Percentiles rank a stretch among this genome's conserved stretches.
phyloP scores from a whole-genome alignment of 345 rosid genomes.

The Hypericum perforatum region DNA sequence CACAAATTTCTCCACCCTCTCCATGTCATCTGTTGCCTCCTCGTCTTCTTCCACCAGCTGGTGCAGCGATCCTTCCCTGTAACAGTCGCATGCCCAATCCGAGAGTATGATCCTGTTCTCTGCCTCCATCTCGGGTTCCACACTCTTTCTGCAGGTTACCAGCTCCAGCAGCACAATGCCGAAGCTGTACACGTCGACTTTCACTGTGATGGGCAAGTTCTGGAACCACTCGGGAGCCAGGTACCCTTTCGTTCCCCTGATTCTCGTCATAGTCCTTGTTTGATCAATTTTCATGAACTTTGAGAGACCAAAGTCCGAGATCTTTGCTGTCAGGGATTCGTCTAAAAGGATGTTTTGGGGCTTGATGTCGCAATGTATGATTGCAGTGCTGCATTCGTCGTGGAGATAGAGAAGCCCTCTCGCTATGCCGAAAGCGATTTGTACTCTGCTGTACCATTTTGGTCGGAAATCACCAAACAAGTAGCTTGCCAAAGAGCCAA shows the following conservation, averaged over 20 bases:
- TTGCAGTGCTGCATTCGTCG: conserved; percentile 27
- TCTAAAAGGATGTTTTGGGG: conserved; percentile 31
- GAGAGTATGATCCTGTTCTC: conserved; percentile 18
- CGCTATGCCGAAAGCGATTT: conserved; percentile 23
- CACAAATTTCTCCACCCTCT: too few relatives aligned
- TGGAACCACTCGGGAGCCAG: conserved; percentile 41
- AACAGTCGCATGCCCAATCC: conserved; percentile 45
- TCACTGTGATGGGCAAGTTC: conserved; percentile 29
- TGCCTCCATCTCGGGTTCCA: conserved; percentile 6
- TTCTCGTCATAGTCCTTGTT: conserved; percentile 8
- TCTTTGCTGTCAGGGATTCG: conserved; percentile 12
- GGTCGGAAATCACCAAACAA: too few relatives aligned
- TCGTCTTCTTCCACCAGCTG: conserved; percentile 25
- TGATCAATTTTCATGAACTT: conserved; percentile 25
- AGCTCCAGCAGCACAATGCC: conserved; percentile 18
- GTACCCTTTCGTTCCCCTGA: conserved; percentile 23
- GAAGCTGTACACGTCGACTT: conserved; percentile 28
- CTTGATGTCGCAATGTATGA: conserved; percentile 35
- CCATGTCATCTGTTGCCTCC: conserved; percentile 22
- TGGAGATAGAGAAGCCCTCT: conserved; percentile 31
- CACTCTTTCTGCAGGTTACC: conserved; percentile 24
- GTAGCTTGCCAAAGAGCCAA: conserved; percentile 9
- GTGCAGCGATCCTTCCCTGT: conserved; percentile 15
- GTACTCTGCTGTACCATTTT: conserved; percentile 19
- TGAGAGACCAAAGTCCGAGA: conserved; percentile 33